Percentiles rank a stretch among this genome's conserved stretches.
Evolutionary conservation across 2,329 filamentous ascomycete genomes (phyloP).

Genomic region (Ceratocystis smalleyi): DNA sequence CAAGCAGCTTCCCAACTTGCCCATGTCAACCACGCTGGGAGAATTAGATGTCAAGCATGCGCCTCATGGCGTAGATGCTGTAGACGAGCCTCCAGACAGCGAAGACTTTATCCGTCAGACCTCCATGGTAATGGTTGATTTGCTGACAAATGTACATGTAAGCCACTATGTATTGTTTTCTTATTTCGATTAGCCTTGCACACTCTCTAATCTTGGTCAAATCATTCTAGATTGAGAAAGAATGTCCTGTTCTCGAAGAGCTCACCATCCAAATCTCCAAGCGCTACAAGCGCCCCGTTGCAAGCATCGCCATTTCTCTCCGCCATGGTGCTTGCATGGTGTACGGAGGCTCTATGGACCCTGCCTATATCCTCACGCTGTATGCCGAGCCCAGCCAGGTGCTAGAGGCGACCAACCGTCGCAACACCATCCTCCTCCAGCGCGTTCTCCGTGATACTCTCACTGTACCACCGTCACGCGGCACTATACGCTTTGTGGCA

Average conservation of each 20-base stretch:
- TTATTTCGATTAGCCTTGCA: neutral
- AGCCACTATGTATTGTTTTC: constrained; percentile 20
- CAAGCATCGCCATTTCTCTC: constrained; percentile 60
- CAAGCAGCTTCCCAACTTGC: neutral
- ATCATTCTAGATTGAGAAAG: constrained; percentile 49
- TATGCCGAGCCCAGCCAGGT: constrained; percentile 53
- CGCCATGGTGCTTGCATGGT: constrained; percentile 60
- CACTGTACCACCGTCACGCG: constrained; percentile 48
- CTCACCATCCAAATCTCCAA: constrained; percentile 57
- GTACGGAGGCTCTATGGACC: constrained; percentile 59
- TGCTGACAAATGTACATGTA: constrained; percentile 12
- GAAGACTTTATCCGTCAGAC: constrained; percentile 3
- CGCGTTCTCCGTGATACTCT: constrained; percentile 57
- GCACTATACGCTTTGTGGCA: constrained; percentile 56
- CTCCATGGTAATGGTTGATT: constrained; percentile 7
- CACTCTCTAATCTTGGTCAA: neutral
- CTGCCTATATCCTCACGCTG: constrained; percentile 64
- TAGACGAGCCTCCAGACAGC: neutral
- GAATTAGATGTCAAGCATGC: neutral
- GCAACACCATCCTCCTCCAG: constrained; percentile 65
- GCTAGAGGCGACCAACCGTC: constrained; percentile 60
- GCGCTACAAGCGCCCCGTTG: constrained; percentile 59
- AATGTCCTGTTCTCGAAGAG: constrained; percentile 58
- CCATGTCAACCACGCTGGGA: neutral
- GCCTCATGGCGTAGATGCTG: neutral